These are phyloP conservation scores for Phialophora verrucosa DNA, from an alignment of 2,329 filamentous ascomycete species.

Conservation along the genomic window DNA sequence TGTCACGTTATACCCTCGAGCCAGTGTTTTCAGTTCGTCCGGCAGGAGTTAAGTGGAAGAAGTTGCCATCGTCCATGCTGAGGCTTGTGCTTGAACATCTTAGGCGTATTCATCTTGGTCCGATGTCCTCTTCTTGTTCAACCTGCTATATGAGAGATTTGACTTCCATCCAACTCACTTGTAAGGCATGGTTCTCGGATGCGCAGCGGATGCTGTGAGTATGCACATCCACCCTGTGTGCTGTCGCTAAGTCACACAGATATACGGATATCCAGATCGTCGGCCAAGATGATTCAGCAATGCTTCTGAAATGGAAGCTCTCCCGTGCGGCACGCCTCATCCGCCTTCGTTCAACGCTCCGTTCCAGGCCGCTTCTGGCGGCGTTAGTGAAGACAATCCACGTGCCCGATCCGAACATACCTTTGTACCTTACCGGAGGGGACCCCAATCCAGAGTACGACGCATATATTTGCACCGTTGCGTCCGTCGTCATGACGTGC, in stretches of 20 bases:
- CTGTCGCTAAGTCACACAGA: constrained; percentile 42
- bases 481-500: constrained; percentile 64
- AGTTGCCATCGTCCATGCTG: constrained; percentile 60
- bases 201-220: constrained; percentile 58
- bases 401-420: constrained; percentile 56
- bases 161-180: constrained; percentile 59
- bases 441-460: constrained; percentile 51
- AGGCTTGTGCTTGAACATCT: constrained; percentile 61
- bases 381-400: constrained; percentile 60
- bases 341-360: constrained; percentile 60
- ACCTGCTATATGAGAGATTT: constrained; percentile 63
- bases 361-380: constrained; percentile 57
- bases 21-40: not conserved
- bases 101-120: constrained; percentile 51
- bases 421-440: constrained; percentile 42
- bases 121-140: constrained; percentile 53
- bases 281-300: constrained; percentile 53
- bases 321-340: constrained; percentile 59
- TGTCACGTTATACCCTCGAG: not conserved
- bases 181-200: constrained; percentile 61
- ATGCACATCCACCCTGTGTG: constrained; percentile 10
- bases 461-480: constrained; percentile 59
- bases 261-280: constrained; percentile 58
- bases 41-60: constrained; percentile 41
- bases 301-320: constrained; percentile 56